Evolutionary conservation across 1,139 yeast genomes (phyloP).

Genomic region (Yamadazyma friedrichii): DNA sequence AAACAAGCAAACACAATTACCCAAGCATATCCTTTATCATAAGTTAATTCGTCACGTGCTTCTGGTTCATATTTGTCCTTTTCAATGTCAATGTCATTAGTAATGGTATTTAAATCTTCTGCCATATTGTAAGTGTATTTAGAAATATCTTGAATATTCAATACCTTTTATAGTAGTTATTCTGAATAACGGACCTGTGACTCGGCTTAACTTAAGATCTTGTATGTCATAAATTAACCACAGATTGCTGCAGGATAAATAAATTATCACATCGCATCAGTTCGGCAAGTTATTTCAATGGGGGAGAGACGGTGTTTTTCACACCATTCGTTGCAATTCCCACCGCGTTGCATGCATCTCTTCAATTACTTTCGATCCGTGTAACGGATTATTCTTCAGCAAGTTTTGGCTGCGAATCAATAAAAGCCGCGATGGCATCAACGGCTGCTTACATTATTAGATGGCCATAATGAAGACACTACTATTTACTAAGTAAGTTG

Average conservation of each 20-base stretch:
- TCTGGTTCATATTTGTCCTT: background rate
- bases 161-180: background rate
- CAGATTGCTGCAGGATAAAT: no score
- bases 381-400: no score
- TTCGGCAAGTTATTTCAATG: no score
- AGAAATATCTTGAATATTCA: background rate
- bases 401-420: background rate
- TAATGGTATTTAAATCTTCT: no score
- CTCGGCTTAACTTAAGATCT: background rate
- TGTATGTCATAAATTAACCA: background rate
- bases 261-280: no score
- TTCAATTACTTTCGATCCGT: no score
- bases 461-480: no score
- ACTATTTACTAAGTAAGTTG: no score
- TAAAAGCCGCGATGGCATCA: background rate
- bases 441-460: no score
- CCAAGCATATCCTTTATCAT: conserved; percentile 52
- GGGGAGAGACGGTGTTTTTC: no score
- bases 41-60: conserved; percentile 8
- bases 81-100: background rate
- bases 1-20: conserved; percentile 41
- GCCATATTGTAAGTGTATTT: background rate
- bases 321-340: no score
- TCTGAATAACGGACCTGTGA: background rate
- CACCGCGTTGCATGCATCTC: no score